Evolutionary conservation across 495 filamentous ascomycete genomes (phyloP), one percentile per base, ranked within the genome.

Genomic region (Penicillium coprophilum): DNA sequence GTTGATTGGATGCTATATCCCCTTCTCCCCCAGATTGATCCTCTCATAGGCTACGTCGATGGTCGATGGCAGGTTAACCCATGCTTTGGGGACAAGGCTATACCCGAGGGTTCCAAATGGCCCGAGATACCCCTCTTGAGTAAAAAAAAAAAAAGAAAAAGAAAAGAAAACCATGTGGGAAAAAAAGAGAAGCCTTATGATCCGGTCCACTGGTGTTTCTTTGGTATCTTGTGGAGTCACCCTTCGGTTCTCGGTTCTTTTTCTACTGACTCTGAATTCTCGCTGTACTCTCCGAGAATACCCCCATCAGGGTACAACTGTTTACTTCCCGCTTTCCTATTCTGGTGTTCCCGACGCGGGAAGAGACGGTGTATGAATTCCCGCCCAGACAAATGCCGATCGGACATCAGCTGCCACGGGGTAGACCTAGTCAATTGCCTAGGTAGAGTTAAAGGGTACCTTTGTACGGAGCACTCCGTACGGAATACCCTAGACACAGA

Each of bases 281-380:
- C 54, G 60, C 57, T 56, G 39, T 61, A 56, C 53, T 53, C 53
- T 64, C 64, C 64, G 63, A 63, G 23, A 38, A 53, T 28, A 15
- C 39, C 27, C 46, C 12, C 28, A 12, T 48, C 46, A 21, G 17
- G 11, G 30, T 21, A 30, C 12, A 47, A 47, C 21, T 8, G 20
- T 63, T 50, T 27, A 27, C 24, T 23, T 58, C 31, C 58, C 53
- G 56, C 49, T 68, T 61, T 17, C 65, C 65, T 53, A 24, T 62
- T 64, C 23, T 40, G 65, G 65, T 52, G 55, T 68, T 68, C 58
- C 65, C 65, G 65, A 48, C 17, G 51, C 49, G 51, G 53, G 45
- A 53, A 40, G 58, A 50, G 50, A 59, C 50, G 50, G 36, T 52
- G 50, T 41, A 52, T 52, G 50, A 17, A 28, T 52, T 52, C 20